Base-by-base conservation (phyloP, 768 basidiomycete genomes). In the Epithele typhae region DNA sequence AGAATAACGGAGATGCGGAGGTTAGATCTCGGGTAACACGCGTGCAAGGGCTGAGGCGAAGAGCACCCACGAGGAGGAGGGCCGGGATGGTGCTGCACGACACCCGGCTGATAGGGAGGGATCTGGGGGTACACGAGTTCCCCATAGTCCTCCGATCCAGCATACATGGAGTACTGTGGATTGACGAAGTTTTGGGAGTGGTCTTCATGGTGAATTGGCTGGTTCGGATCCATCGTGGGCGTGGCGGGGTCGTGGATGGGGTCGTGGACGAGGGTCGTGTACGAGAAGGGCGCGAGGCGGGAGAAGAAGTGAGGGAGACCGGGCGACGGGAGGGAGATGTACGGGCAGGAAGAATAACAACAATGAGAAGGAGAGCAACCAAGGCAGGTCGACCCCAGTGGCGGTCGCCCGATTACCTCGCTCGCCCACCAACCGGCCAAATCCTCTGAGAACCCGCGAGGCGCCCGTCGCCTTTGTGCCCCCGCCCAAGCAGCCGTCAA, bases 41-140 rank as follows among this genome's bases (percentile, higher is more conserved):
- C 62, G 43, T 69, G 71, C 54, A 52, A 59, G 47, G 60, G 40
- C 36, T 44, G 51, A 37, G 48, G 53, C 49, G 35, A 19, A 14
- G 27, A 65, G 63, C 63, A 86, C 84, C 75, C 83, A 83, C 87
- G 86, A 72, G 84, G 70, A 72, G 77, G 78, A 66, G 78, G 74
- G 67, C 70, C 75, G 62, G 73, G 59, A 47, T 64, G 67, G 64
- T 52, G 47, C 41, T 43, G 46, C 24, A 73, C 67, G 63, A 76
- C 72, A 44, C 38, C 42, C 56, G 9, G 15, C 30, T 76, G 78
- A 74, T 83, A 84, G 64, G 74, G 65, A 47, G 57, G 60, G 71
- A 81, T 76, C 65, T 75, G 79, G 57, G 54, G 55, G 47, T 66
- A 67, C 57, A 64, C 59, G 57, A 66, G 59, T 60, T 47, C 50